These are phyloP conservation scores for Magnolia kwangsiensis DNA, from an alignment of 164 flowering plant genomes.

Conservation along the genomic window DNA sequence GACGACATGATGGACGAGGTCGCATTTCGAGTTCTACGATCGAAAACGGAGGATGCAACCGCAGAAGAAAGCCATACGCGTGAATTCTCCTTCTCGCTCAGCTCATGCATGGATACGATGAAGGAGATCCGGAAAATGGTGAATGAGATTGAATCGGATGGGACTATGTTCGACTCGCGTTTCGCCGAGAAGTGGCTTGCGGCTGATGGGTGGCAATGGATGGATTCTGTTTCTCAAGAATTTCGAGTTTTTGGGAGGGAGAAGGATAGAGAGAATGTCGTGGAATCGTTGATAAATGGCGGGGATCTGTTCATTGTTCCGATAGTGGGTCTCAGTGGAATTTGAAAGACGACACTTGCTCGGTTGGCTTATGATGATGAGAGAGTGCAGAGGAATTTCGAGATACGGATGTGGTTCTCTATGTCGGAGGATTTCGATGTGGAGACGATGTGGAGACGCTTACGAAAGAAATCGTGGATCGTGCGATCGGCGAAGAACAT, in stretches of 20 bases:
- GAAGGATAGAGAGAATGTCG: neutral
- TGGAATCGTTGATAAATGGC: no score
- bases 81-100: neutral
- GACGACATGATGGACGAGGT: conserved; percentile 7
- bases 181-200: neutral
- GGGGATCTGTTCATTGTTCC: neutral
- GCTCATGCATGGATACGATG: neutral
- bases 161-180: neutral
- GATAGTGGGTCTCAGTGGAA: conserved; percentile 8
- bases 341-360: conserved; percentile 14
- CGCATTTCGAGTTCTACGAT: neutral
- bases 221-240: neutral
- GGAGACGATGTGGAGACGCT: neutral
- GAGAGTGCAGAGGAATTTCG: neutral
- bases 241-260: neutral
- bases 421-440: neutral
- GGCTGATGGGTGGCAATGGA: neutral
- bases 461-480: neutral
- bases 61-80: neutral
- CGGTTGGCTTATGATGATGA: conserved; percentile 1
- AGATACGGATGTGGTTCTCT: neutral
- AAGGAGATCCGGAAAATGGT: neutral
- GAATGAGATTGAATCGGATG: neutral
- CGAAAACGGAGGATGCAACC: neutral
- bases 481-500: neutral